These are phyloP conservation scores for Heracleum sosnowskyi DNA, from an alignment of 129 eudicot species.

Conservation along the genomic window DNA sequence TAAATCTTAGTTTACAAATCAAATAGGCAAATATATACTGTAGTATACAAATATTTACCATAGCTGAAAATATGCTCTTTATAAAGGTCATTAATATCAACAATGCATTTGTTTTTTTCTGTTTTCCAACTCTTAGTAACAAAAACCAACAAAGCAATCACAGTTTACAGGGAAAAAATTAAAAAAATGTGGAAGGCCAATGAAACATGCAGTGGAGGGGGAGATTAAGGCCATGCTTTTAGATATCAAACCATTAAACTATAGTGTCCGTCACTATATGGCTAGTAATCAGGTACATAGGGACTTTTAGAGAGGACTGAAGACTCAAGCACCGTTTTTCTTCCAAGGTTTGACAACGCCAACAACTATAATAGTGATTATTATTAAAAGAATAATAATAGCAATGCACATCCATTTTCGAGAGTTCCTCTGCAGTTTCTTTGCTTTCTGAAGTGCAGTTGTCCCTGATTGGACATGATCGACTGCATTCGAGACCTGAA, in stretches of 20 bases:
- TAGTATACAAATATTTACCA: not conserved
- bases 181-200: not conserved
- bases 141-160: not conserved
- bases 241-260: not conserved
- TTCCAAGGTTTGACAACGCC: constrained; percentile 71
- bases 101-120: not conserved
- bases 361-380: constrained; percentile 47
- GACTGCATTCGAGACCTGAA: constrained; percentile 72
- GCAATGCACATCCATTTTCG: constrained; percentile 87
- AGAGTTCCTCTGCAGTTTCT: constrained; percentile 71
- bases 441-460: constrained; percentile 74
- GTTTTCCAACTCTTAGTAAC: not conserved
- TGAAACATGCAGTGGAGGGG: not conserved
- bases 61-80: not conserved
- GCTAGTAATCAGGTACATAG: not conserved
- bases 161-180: not conserved
- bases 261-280: not conserved
- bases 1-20: too few relatives aligned
- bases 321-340: constrained; percentile 51
- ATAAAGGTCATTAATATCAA: not conserved
- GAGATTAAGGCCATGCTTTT: not conserved
- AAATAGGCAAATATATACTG: too few relatives aligned
- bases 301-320: constrained; percentile 3
- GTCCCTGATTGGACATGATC: constrained; percentile 85
- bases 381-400: constrained; percentile 54